Base-by-base conservation (phyloP, 345 rosid species). In the Salix suchowensis region DNA sequence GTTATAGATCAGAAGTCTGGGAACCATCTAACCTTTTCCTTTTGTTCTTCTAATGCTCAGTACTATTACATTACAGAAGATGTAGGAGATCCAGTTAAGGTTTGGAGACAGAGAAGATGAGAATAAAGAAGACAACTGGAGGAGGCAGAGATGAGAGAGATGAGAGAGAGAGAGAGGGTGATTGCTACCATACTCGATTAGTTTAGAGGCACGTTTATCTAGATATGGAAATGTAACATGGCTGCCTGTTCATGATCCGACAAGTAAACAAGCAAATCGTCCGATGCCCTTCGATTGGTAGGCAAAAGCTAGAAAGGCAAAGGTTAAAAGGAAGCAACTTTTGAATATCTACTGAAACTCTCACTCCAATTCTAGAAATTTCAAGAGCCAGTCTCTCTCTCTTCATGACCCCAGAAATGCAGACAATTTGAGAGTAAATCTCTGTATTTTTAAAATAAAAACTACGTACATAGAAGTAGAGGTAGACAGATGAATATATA, bases 181-280 rank as follows among this genome's bases (percentile, higher is more conserved):
- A 52, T 65, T 10, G 23, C 2, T 24, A 70, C 61, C 74, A 68
- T 32, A 70, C 74, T 76, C 70, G 7, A 65, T 48, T 71, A 14
- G 72, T 71, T 65, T 14, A n/a, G 66, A 61, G 74, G 89, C 87
- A 82, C 85, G 39, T 76, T 73, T 48, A 78, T 82, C 83, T 66
- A 87, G 75, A 79, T 76, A 76, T 82, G 82, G 81, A 74, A 75
- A 81, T 71, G 82, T 26, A 74, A 77, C 71, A 62, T 48, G 26
- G 82, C 42, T 81, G 93, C 85, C 88, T 85, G 77, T 88, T 66
- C 69, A 84, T 84, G 67, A 39, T 73, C 88, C 91, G 96, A 91
- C 97, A 90, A 84, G 19, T 75, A 73, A 85, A 81, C 87, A 83
- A 76, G 76, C 70, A 62, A 54, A 77, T 79, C 75, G 78, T 72